Conservation (phyloP, 2,329 filamentous ascomycete genomes). For the Aspergillaceae sp. region DNA sequence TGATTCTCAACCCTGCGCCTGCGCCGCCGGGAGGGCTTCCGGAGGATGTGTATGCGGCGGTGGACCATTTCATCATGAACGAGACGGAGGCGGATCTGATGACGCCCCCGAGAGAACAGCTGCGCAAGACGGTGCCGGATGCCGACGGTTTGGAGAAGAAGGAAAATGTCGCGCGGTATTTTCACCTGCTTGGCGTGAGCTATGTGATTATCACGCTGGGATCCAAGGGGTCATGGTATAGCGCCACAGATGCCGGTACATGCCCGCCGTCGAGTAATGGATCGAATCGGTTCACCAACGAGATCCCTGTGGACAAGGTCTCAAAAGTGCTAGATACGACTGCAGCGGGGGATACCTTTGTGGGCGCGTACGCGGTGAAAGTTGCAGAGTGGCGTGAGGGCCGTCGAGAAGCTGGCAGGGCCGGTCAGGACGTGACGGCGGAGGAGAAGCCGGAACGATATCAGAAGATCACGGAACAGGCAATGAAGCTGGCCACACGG, state of each 20-base stretch:
- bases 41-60: constrained; percentile 52
- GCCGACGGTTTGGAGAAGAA: constrained; percentile 38
- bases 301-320: constrained; percentile 58
- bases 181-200: constrained; percentile 60
- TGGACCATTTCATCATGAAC: constrained; percentile 79
- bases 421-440: constrained; percentile 36
- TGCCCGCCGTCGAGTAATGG: constrained; percentile 25
- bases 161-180: constrained; percentile 50
- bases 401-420: constrained; percentile 41
- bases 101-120: constrained; percentile 41
- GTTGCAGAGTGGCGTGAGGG: constrained; percentile 48
- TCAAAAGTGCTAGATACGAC: constrained; percentile 78
- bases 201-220: constrained; percentile 82
- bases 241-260: constrained; percentile 42
- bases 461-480: constrained; percentile 39
- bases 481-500: constrained; percentile 34
- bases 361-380: constrained; percentile 74
- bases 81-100: constrained; percentile 79
- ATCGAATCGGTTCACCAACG: constrained; percentile 22
- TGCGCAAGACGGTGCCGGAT: constrained; percentile 19
- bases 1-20: constrained; percentile 82
- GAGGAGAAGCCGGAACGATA: constrained; percentile 29
- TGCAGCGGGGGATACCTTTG: constrained; percentile 88
- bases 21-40: constrained; percentile 62
- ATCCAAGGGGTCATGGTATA: constrained; percentile 64